Evolutionary conservation across 768 basidiomycete genomes (phyloP).

Genomic region (Kwoniella bestiolae): DNA sequence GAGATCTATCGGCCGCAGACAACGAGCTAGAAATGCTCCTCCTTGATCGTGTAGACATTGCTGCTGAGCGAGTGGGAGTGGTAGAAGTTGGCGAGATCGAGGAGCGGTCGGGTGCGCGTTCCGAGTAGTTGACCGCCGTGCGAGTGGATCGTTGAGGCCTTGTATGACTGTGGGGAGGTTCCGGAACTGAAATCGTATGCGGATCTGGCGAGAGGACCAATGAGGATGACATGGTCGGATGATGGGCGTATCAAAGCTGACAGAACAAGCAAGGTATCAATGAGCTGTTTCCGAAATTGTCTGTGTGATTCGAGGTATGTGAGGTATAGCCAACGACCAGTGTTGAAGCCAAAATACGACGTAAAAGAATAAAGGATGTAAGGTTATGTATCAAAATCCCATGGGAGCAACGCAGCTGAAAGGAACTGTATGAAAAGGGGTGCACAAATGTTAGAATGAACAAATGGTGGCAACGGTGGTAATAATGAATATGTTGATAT

Average conservation of each 20-base stretch:
- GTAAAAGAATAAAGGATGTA: neutral
- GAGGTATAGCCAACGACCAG: neutral
- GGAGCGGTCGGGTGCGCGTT: conserved; percentile 1
- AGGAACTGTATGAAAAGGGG: neutral
- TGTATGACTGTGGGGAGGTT: neutral
- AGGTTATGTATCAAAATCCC: neutral
- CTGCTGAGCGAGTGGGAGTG: conserved; percentile 8
- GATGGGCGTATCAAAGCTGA: neutral
- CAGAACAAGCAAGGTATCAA: neutral
- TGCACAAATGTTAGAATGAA: neutral
- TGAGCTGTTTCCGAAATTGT: neutral
- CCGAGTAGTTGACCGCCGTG: conserved; percentile 6
- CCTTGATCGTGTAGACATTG: conserved; percentile 18
- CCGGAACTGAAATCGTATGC: neutral
- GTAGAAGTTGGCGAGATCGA: conserved; percentile 1
- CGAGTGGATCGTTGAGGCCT: conserved; percentile 16
- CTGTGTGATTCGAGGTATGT: neutral
- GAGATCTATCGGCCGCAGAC: conserved; percentile 13
- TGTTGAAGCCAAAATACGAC: neutral
- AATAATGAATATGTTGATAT: no score
- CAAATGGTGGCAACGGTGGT: neutral
- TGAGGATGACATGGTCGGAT: conserved; percentile 12
- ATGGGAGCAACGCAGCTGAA: neutral
- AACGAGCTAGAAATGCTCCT: conserved; percentile 15
- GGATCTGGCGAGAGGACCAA: conserved; percentile 2